phyloP scores from a whole-genome alignment of 306 rosid species.

The Arachis hypogaea region DNA sequence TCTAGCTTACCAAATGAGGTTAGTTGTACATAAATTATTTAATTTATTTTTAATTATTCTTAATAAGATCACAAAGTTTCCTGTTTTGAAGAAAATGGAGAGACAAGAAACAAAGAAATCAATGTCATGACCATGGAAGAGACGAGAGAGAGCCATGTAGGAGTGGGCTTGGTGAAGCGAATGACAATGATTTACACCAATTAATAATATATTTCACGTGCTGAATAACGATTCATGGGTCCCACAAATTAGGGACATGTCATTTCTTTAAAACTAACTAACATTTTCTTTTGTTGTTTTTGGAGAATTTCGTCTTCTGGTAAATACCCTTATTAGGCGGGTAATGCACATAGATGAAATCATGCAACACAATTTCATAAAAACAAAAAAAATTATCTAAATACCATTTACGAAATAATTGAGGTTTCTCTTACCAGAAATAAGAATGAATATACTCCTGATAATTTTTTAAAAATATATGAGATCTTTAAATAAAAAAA shows the following conservation, averaged over 20 bases:
- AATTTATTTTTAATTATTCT: neutral
- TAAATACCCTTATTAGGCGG: neutral
- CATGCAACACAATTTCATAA: neutral
- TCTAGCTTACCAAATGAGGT: neutral
- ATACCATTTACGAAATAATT: too few species aligned
- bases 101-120: slow-evolving; percentile 25
- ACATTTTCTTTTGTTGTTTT: neutral
- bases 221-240: slow-evolving; percentile 22
- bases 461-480: too few species aligned
- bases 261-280: neutral
- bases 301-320: slow-evolving; percentile 11
- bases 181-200: slow-evolving; percentile 38
- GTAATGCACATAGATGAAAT: neutral
- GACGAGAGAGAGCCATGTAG: slow-evolving; percentile 10
- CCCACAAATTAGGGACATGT: slow-evolving; percentile 27
- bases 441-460: too few species aligned
- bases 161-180: neutral
- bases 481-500: too few species aligned
- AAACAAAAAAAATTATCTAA: too few species aligned
- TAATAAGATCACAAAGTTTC: neutral
- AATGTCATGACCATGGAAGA: neutral
- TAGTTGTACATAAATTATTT: neutral
- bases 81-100: neutral
- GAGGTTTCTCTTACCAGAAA: too few species aligned
- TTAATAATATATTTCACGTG: slow-evolving; percentile 37